Percentiles rank a stretch among this genome's conserved stretches.
Evolutionary conservation across 1,139 yeast species (phyloP).

Genomic region (Debaryomyces robertsiae): DNA sequence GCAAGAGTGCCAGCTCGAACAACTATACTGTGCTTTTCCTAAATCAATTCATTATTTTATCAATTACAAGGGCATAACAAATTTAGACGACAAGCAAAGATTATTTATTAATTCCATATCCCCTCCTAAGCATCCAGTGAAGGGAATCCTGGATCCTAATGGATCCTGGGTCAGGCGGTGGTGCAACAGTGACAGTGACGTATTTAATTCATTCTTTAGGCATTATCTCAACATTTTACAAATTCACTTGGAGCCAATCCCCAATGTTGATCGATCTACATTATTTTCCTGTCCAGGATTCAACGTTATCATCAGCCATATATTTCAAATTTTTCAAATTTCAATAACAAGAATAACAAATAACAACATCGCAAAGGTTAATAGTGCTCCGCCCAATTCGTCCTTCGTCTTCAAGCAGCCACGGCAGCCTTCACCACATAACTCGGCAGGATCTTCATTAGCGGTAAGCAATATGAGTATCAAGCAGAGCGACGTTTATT

Average conservation of each 20-base stretch:
- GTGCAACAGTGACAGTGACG: conserved; percentile 58
- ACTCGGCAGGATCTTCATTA: not conserved
- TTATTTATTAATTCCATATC: conserved; percentile 38
- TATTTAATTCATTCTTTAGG: conserved; percentile 73
- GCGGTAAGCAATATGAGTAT: conserved; percentile 9
- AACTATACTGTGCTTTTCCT: conserved; percentile 34
- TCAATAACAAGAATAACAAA: conserved; percentile 37
- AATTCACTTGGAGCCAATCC: conserved; percentile 10
- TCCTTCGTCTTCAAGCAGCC: conserved; percentile 2
- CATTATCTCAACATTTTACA: conserved; percentile 50
- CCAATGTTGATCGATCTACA: conserved; percentile 8
- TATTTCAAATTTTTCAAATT: conserved; percentile 38
- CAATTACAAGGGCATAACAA: conserved; percentile 34
- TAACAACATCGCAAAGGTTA: conserved; percentile 3
- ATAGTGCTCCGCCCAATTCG: conserved; percentile 6
- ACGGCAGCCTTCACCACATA: conserved; percentile 11
- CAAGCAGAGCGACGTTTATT: conserved; percentile 36
- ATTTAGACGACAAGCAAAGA: conserved; percentile 27
- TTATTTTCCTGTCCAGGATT: conserved; percentile 38
- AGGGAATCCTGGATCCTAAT: conserved; percentile 59
- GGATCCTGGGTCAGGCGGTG: conserved; percentile 69
- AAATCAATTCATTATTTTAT: conserved; percentile 41
- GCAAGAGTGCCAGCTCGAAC: conserved; percentile 3
- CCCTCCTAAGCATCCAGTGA: conserved; percentile 58
- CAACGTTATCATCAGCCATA: conserved; percentile 38